Evolutionary conservation across 2,329 filamentous ascomycete species (phyloP).

Genomic region (Alternaria angustiovoidea): DNA sequence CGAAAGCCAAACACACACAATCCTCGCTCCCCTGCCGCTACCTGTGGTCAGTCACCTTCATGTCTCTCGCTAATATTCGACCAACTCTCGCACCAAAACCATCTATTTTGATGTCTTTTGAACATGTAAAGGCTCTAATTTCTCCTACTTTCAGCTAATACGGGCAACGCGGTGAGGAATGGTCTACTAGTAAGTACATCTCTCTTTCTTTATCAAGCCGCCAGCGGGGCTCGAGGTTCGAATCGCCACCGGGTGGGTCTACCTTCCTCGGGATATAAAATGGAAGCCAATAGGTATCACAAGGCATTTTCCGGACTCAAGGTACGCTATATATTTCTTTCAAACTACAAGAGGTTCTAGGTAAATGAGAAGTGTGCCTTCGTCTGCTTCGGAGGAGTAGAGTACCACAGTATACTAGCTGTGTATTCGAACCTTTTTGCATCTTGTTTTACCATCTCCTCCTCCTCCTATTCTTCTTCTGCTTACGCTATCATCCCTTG

Average conservation of each 20-base stretch:
- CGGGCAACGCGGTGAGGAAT: neutral
- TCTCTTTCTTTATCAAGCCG: neutral
- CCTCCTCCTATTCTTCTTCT: neutral
- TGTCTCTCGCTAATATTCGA: slow-evolving; percentile 2
- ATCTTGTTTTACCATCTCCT: neutral
- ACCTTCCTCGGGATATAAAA: neutral
- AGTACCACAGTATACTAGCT: neutral
- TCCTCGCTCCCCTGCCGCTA: neutral
- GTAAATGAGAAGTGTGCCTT: neutral
- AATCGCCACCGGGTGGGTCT: neutral
- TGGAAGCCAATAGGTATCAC: neutral
- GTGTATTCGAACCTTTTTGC: neutral
- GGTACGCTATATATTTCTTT: neutral
- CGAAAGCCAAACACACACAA: neutral
- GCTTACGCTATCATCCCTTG: neutral
- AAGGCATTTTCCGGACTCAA: neutral
- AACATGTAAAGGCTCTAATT: neutral
- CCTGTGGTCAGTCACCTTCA: neutral
- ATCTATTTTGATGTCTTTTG: neutral
- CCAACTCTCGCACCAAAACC: neutral
- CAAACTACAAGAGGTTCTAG: neutral
- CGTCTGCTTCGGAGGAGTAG: neutral
- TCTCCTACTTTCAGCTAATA: neutral
- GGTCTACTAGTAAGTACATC: neutral
- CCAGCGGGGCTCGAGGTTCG: neutral